Conservation (phyloP, 2,329 filamentous ascomycete genomes). For the Microdochium nivale region DNA sequence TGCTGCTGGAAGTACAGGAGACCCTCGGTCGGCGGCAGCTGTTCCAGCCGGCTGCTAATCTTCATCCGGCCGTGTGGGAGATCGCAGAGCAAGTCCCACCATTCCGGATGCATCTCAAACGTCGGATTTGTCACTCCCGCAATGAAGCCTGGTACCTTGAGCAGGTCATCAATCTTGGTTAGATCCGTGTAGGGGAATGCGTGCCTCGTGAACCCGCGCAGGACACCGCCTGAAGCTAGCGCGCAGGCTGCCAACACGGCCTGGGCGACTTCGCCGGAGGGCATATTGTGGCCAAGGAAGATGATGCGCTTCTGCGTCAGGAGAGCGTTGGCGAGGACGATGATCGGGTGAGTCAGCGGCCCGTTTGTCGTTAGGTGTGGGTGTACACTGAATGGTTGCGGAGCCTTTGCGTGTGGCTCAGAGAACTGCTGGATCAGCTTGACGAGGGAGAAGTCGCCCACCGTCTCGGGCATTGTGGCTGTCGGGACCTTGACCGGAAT, state of each 20-base stretch:
- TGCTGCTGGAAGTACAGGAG: constrained; percentile 82
- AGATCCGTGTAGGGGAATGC: constrained; percentile 97
- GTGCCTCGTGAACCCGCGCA: constrained; percentile 89
- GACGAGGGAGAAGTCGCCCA: constrained; percentile 94
- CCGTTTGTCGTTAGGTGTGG: constrained; percentile 91
- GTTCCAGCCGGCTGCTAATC: constrained; percentile 82
- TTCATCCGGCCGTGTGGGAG: constrained; percentile 87
- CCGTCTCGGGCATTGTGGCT: constrained; percentile 87
- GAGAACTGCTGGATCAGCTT: constrained; percentile 96
- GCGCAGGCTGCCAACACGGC: constrained; percentile 97
- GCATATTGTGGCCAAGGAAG: constrained; percentile 90
- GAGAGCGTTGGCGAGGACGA: constrained; percentile 88
- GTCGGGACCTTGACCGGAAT: constrained; percentile 96
- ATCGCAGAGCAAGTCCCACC: constrained; percentile 97
- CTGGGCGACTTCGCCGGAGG: constrained; percentile 92
- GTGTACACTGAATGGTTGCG: constrained; percentile 78
- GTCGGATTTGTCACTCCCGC: constrained; percentile 96
- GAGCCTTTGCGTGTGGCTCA: constrained; percentile 68
- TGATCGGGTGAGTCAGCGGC: constrained; percentile 82
- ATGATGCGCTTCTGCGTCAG: constrained; percentile 95
- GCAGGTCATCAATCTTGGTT: constrained; percentile 91
- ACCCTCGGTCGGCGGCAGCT: constrained; percentile 74
- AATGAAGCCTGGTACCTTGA: constrained; percentile 95
- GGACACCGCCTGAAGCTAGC: constrained; percentile 81
- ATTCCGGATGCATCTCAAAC: constrained; percentile 89